Conservation (phyloP, 352 stramenopile genomes). For the Globisporangium nodosum region DNA sequence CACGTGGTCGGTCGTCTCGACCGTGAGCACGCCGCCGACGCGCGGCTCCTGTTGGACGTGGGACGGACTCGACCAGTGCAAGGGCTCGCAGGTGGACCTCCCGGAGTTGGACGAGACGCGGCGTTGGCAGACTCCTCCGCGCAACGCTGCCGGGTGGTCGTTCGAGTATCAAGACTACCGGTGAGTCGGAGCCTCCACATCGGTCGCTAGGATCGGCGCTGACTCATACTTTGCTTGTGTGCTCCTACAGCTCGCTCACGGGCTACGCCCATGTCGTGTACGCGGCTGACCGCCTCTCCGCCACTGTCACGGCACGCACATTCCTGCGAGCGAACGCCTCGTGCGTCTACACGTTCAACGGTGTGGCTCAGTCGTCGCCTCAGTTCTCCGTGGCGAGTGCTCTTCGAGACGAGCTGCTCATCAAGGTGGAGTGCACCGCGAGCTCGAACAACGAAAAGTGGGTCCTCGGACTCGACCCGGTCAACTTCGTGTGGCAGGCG, state of each 20-base stretch:
- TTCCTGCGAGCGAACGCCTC: conserved; percentile 17
- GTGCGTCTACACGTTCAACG: conserved; percentile 42
- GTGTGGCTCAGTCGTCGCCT: conserved; percentile 13
- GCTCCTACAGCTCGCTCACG: too few species aligned
- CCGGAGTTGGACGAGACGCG: too few species aligned
- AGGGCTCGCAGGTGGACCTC: too few species aligned
- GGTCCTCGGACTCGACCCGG: conserved; percentile 40
- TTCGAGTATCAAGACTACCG: too few species aligned
- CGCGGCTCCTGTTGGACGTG: background rate
- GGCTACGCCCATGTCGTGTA: too few species aligned
- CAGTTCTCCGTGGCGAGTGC: conserved; percentile 17
- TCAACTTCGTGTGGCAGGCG: conserved; percentile 67
- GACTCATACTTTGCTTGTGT: too few species aligned
- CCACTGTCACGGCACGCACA: conserved; percentile 17
- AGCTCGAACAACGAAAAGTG: conserved; percentile 12
- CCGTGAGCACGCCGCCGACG: conserved; percentile 16
- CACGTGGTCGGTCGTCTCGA: conserved; percentile 33
- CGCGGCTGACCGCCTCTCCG: too few species aligned
- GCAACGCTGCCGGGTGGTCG: too few species aligned
- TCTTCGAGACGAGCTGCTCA: conserved; percentile 24
- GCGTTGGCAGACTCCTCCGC: too few species aligned
- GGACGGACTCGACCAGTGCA: too few species aligned
- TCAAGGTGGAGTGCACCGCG: conserved; percentile 23
- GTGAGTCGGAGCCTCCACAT: too few species aligned
- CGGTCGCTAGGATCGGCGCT: too few species aligned